These are phyloP conservation scores for Penicillium riverlandense DNA, from an alignment of 495 filamentous ascomycete genomes.

Conservation along the genomic window DNA sequence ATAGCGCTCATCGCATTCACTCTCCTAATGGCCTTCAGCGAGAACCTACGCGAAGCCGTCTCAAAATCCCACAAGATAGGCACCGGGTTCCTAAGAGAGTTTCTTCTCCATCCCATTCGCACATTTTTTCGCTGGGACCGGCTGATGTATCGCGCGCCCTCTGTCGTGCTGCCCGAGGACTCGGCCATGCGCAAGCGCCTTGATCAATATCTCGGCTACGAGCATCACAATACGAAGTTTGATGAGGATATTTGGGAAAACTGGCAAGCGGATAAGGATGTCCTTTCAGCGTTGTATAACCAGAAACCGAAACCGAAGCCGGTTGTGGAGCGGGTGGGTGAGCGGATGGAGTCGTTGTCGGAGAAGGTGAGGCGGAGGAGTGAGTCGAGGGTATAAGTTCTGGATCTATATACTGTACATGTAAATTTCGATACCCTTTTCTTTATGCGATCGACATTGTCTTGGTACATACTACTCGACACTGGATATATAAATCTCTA, in stretches of 20 bases:
- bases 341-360: not conserved
- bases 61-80: constrained; percentile 19
- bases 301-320: not conserved
- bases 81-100: constrained; percentile 17
- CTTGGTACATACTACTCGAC: no score
- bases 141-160: constrained; percentile 6
- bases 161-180: constrained; percentile 12
- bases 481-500: no score
- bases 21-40: constrained; percentile 37
- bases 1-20: constrained; percentile 36
- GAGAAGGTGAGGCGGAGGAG: constrained; percentile 1
- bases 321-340: not conserved
- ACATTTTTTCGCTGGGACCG: constrained; percentile 8
- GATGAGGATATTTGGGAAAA: constrained; percentile 32
- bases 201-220: constrained; percentile 21
- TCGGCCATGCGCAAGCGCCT: constrained; percentile 17
- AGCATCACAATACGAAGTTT: constrained; percentile 11
- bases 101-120: constrained; percentile 12
- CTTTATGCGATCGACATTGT: not conserved
- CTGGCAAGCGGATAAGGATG: constrained; percentile 13
- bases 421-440: not conserved
- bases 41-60: constrained; percentile 24
- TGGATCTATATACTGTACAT: not conserved
- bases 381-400: not conserved
- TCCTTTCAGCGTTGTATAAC: not conserved